A percentile compares a stretch with the other conserved stretches of the same genome.
These are phyloP conservation scores for Chloris gayana DNA, from an alignment of 176 grass and related monocot species.

Conservation along the genomic window DNA sequence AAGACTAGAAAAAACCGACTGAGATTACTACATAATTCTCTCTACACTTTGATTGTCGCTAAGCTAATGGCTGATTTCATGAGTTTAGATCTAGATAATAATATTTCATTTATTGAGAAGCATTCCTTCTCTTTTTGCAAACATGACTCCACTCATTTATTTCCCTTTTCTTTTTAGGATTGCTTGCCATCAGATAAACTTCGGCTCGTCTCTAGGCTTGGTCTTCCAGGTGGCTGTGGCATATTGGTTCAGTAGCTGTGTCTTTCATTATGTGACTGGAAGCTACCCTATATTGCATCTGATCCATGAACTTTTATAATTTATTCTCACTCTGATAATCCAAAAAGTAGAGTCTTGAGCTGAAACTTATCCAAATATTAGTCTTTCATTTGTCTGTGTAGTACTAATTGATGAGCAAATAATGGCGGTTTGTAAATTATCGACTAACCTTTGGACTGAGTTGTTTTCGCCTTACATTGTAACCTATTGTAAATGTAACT, in stretches of 20 bases:
- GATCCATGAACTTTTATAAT: background rate
- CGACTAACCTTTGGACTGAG: background rate
- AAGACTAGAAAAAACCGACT: background rate
- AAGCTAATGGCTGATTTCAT: background rate
- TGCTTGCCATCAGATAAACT: slow-evolving; percentile 76
- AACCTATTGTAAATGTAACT: background rate
- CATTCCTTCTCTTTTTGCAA: background rate
- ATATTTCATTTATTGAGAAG: background rate
- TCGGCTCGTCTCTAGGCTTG: slow-evolving; percentile 84
- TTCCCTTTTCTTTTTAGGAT: slow-evolving; percentile 58
- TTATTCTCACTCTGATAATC: background rate
- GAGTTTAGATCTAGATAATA: slow-evolving; percentile 4
- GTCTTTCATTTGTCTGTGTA: background rate
- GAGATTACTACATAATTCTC: background rate
- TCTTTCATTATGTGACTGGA: background rate
- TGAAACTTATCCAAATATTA: slow-evolving; percentile 22
- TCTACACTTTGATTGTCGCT: slow-evolving; percentile 4
- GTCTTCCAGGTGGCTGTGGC: slow-evolving; percentile 78
- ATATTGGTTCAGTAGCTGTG: background rate
- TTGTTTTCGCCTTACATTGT: slow-evolving; percentile 18
- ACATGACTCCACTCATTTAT: background rate
- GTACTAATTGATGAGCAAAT: background rate
- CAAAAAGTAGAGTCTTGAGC: background rate
- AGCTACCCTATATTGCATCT: slow-evolving; percentile 5
- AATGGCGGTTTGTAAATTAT: background rate